These are phyloP conservation scores for Cercophora scortea DNA, from an alignment of 495 filamentous ascomycete genomes.

Conservation along the genomic window DNA sequence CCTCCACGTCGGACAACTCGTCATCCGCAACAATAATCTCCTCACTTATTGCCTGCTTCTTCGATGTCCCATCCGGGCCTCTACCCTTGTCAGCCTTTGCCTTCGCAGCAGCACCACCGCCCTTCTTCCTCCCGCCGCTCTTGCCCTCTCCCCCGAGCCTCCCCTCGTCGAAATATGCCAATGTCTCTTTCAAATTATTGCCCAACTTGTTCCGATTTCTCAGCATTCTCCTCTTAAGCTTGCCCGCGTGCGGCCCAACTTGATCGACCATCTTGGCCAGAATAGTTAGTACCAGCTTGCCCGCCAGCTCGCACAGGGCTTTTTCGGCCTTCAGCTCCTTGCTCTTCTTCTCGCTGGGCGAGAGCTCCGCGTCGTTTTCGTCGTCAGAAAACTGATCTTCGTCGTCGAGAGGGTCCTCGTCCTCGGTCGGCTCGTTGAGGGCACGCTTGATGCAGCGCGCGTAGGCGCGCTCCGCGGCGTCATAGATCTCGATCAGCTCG, in stretches of 20 bases:
- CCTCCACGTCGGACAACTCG: constrained; percentile 42
- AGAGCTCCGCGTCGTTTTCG: constrained; percentile 44
- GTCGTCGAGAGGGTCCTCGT: constrained; percentile 56
- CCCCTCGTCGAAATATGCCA: constrained; percentile 62
- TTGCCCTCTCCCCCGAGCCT: constrained; percentile 25
- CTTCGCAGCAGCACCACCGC: background rate
- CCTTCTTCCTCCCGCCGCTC: constrained; percentile 10
- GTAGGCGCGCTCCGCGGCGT: constrained; percentile 62
- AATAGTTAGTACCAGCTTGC: constrained; percentile 73
- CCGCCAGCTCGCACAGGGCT: constrained; percentile 73
- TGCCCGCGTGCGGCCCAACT: constrained; percentile 47
- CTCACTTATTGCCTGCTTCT: constrained; percentile 22
- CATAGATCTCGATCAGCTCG: constrained; percentile 65
- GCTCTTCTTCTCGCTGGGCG: constrained; percentile 45
- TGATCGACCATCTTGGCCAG: constrained; percentile 65
- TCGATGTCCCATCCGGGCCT: constrained; percentile 16
- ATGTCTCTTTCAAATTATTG: constrained; percentile 65
- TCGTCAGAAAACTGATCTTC: constrained; percentile 49
- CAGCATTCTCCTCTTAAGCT: constrained; percentile 54
- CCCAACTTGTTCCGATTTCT: constrained; percentile 63
- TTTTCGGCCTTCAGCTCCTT: constrained; percentile 68
- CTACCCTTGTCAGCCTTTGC: constrained; percentile 2
- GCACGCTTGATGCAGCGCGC: constrained; percentile 60
- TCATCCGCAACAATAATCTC: constrained; percentile 41
- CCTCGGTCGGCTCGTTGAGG: constrained; percentile 57